Percentiles rank a stretch among this genome's conserved stretches.
These are phyloP conservation scores for Nothophytophthora sp. DNA, from an alignment of 352 stramenopile genomes.

Conservation along the genomic window DNA sequence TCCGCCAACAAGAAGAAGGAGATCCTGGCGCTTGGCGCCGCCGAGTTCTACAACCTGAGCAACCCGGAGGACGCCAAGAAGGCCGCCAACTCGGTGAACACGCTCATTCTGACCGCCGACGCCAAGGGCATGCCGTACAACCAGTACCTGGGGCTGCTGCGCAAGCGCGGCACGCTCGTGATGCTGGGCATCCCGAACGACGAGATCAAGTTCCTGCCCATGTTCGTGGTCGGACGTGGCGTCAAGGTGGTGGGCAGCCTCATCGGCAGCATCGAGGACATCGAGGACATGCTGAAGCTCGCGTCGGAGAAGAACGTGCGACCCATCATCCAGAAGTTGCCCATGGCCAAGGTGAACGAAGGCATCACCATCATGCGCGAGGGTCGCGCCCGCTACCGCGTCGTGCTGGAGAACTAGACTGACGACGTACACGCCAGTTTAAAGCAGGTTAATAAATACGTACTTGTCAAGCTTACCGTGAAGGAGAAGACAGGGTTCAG, in stretches of 20 bases:
- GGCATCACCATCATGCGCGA: constrained; percentile 38
- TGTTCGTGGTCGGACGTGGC: constrained; percentile 50
- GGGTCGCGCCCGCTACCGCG: constrained; percentile 46
- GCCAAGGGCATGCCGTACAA: constrained; percentile 55
- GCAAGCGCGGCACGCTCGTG: constrained; percentile 58
- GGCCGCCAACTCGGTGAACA: constrained; percentile 44
- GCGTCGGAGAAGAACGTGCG: constrained; percentile 68
- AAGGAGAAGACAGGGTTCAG: too few relatives aligned
- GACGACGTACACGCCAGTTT: not conserved
- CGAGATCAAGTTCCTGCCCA: constrained; percentile 58
- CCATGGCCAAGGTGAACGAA: constrained; percentile 48
- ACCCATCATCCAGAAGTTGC: constrained; percentile 45
- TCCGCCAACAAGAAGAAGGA: constrained; percentile 65
- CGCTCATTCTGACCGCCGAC: constrained; percentile 75
- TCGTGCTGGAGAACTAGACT: constrained; percentile 39
- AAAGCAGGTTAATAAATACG: constrained; percentile 2
- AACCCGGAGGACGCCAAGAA: constrained; percentile 39
- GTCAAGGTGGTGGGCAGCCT: constrained; percentile 66
- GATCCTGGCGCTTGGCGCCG: constrained; percentile 75
- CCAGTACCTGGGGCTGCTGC: constrained; percentile 57
- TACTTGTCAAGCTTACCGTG: not conserved
- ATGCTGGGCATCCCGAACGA: constrained; percentile 70
- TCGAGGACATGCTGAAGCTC: constrained; percentile 87
- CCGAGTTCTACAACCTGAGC: constrained; percentile 58
- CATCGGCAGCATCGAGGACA: constrained; percentile 84